Conservation (phyloP, 345 rosid species). For the Hirschfeldia incana region DNA sequence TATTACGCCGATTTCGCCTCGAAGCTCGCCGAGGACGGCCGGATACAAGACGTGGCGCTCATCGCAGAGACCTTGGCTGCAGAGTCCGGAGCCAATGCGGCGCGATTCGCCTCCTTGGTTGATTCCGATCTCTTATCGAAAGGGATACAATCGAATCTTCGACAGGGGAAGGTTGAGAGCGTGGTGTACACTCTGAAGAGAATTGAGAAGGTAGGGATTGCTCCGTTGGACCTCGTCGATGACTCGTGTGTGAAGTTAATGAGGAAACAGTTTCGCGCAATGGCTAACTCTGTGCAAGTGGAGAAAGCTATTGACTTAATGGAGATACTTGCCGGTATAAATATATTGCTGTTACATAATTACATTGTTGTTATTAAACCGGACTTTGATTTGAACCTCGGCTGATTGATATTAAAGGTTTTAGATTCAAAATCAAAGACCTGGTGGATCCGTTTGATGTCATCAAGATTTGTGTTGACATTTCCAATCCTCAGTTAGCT, state of each 20-base stretch:
- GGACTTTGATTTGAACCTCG: conserved; percentile 9
- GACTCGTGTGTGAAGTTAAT: conserved; percentile 46
- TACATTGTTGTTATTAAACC: neutral
- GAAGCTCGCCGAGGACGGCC: conserved; percentile 67
- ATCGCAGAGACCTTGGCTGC: conserved; percentile 57
- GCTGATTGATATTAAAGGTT: conserved; percentile 51
- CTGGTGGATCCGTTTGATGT: conserved; percentile 58
- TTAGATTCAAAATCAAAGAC: conserved; percentile 60
- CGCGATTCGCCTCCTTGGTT: conserved; percentile 52
- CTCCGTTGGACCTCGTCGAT: conserved; percentile 55
- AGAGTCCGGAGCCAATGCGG: conserved; percentile 53
- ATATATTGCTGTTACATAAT: too few species aligned
- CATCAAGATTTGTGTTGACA: conserved; percentile 58
- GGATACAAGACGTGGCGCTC: conserved; percentile 60
- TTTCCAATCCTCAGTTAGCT: conserved; percentile 58
- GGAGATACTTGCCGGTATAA: conserved; percentile 56
- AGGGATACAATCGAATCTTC: conserved; percentile 53
- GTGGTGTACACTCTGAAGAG: conserved; percentile 58
- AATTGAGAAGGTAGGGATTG: conserved; percentile 56
- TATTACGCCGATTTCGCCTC: conserved; percentile 62
- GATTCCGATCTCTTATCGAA: conserved; percentile 45
- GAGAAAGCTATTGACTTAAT: conserved; percentile 55
- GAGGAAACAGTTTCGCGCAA: conserved; percentile 55
- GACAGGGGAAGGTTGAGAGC: conserved; percentile 53
- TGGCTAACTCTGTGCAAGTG: conserved; percentile 51